phyloP scores from a whole-genome alignment of 495 filamentous ascomycete species.

The Hyaloscypha finlandica region DNA sequence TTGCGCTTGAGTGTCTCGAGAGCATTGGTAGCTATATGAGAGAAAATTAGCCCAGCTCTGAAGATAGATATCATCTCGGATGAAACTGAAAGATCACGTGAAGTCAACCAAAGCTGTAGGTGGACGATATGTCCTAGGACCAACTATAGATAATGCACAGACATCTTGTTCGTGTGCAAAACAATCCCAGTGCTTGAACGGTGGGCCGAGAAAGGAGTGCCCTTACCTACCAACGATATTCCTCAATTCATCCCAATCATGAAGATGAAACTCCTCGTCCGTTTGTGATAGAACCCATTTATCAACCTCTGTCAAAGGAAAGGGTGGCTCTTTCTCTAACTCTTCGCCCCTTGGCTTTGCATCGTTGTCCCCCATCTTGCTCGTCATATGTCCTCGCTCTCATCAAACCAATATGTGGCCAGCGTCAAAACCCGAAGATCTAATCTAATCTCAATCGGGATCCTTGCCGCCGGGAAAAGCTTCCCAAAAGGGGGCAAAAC shows the following conservation, averaged over 20 bases:
- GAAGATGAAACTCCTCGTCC: slow-evolving; percentile 67
- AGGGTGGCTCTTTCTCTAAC: slow-evolving; percentile 46
- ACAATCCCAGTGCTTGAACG: neutral
- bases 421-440: neutral
- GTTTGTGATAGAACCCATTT: slow-evolving; percentile 64
- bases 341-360: neutral
- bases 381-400: neutral
- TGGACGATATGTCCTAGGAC: neutral
- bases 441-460: slow-evolving; percentile 6
- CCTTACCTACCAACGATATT: slow-evolving; percentile 61
- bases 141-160: neutral
- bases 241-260: slow-evolving; percentile 70
- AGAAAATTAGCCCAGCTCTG: neutral
- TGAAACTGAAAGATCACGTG: neutral
- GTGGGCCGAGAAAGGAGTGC: neutral
- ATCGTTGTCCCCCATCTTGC: slow-evolving; percentile 19
- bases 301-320: slow-evolving; percentile 67
- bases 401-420: neutral
- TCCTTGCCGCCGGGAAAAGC: neutral
- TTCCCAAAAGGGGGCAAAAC: slow-evolving; percentile 1
- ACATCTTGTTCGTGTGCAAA: neutral
- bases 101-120: neutral
- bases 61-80: slow-evolving; percentile 11
- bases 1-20: slow-evolving; percentile 76
- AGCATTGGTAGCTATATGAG: slow-evolving; percentile 61